A percentile compares a stretch with the other conserved stretches of the same genome.
These are phyloP conservation scores for Neoarthrinium moseri DNA, from an alignment of 2,329 filamentous ascomycete species.

Conservation along the genomic window DNA sequence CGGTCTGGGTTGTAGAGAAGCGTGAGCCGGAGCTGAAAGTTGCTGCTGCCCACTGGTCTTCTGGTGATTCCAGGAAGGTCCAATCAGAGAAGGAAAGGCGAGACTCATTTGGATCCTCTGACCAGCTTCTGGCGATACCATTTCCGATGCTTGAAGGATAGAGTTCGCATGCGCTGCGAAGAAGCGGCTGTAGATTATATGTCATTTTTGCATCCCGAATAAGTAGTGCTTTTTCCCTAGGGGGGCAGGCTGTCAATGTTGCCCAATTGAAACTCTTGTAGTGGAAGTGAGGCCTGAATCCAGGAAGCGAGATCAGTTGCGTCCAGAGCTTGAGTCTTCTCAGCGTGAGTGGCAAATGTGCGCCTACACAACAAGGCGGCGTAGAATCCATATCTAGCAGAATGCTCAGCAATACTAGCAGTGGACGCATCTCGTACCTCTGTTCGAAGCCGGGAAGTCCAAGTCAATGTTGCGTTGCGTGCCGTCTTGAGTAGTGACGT, in stretches of 20 bases:
- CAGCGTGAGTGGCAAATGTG: not conserved
- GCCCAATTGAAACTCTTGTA: not conserved
- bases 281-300: not conserved
- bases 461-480: not conserved
- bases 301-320: not conserved
- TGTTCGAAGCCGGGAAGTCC: not conserved
- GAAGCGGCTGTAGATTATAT: not conserved
- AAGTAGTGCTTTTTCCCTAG: not conserved
- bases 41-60: not conserved
- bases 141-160: not conserved
- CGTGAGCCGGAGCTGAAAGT: too few relatives aligned
- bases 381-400: not conserved
- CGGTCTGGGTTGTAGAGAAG: too few relatives aligned
- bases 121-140: not conserved
- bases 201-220: not conserved
- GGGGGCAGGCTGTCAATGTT: not conserved
- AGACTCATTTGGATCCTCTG: not conserved
- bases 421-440: not conserved
- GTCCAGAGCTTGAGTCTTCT: not conserved
- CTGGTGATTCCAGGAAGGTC: not conserved
- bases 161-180: not conserved
- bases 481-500: not conserved
- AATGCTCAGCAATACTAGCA: not conserved
- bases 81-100: not conserved
- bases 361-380: not conserved